These are phyloP conservation scores for Argentina anserina DNA, from an alignment of 306 rosid genomes.

Conservation along the genomic window DNA sequence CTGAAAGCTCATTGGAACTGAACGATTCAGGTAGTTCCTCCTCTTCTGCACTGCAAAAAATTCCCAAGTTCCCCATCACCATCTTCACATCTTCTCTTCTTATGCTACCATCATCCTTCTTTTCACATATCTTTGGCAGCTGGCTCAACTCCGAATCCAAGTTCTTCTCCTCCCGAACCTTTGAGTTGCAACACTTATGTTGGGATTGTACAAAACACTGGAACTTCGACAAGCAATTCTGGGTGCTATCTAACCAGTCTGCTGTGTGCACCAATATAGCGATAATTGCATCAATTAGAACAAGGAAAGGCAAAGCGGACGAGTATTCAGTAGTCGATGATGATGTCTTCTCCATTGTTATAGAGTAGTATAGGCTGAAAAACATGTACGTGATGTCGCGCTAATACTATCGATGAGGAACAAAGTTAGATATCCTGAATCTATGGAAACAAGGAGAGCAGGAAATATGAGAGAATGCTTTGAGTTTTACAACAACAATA, in stretches of 20 bases:
- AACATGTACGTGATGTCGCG: not conserved
- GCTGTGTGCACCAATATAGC: not conserved
- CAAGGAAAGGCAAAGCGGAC: conserved; percentile 19
- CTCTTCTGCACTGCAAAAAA: conserved; percentile 49
- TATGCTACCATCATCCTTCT: conserved; percentile 35
- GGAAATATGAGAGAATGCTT: conserved; percentile 17
- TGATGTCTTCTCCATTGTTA: conserved; percentile 29
- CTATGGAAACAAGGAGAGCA: not conserved
- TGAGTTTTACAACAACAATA: not conserved
- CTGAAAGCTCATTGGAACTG: conserved; percentile 38
- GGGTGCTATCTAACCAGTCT: not conserved
- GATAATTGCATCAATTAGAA: conserved; percentile 7
- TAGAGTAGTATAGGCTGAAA: not conserved
- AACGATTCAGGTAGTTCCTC: conserved; percentile 38
- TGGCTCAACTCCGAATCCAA: conserved; percentile 19
- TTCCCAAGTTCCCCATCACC: conserved; percentile 56
- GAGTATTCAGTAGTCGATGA: not conserved
- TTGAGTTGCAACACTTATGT: conserved; percentile 19
- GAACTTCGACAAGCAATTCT: conserved; percentile 11
- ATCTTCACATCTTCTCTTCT: conserved; percentile 46
- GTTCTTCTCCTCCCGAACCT: conserved; percentile 12
- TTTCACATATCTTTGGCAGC: conserved; percentile 1
- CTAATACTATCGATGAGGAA: not conserved
- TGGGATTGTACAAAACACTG: conserved; percentile 25
- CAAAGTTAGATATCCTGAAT: not conserved